These are phyloP conservation scores for Phytopythium montanum DNA, from an alignment of 352 stramenopile genomes.

Conservation along the genomic window DNA sequence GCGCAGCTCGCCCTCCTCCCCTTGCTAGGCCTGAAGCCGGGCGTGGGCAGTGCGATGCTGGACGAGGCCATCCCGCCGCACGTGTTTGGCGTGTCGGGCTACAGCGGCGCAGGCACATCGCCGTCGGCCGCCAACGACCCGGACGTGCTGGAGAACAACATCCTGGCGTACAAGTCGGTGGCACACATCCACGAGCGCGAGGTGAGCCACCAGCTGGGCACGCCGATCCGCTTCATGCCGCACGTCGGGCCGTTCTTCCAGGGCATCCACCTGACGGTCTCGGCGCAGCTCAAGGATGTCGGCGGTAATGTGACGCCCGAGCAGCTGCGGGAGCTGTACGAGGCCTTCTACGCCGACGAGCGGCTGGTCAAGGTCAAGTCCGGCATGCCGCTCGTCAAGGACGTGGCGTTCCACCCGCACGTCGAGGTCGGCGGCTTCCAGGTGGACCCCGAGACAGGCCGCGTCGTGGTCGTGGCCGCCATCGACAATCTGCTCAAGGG, in stretches of 20 bases:
- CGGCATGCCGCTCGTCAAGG: constrained; percentile 70
- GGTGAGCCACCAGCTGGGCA: constrained; percentile 79
- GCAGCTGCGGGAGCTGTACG: constrained; percentile 72
- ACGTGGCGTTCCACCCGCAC: constrained; percentile 73
- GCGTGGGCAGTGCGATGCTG: constrained; percentile 46
- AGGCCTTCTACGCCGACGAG: constrained; percentile 82
- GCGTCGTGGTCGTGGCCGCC: constrained; percentile 83
- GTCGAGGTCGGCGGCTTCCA: constrained; percentile 86
- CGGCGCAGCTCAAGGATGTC: constrained; percentile 75
- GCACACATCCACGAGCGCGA: constrained; percentile 90
- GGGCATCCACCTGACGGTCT: constrained; percentile 91
- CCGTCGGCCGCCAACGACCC: constrained; percentile 83
- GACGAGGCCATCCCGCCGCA: constrained; percentile 66
- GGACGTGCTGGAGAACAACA: constrained; percentile 77
- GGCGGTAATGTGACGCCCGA: constrained; percentile 43
- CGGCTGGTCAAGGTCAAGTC: constrained; percentile 77
- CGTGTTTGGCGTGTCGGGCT: constrained; percentile 87
- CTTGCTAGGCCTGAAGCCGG: constrained; percentile 63
- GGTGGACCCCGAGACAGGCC: constrained; percentile 78
- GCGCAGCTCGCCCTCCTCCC: constrained; percentile 77
- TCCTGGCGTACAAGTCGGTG: constrained; percentile 90
- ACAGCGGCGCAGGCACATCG: constrained; percentile 82
- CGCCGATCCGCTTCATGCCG: constrained; percentile 90
- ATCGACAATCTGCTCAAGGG: constrained; percentile 96
- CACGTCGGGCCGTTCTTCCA: constrained; percentile 93